Evolutionary conservation across 1,139 yeast species (phyloP), one percentile per base, ranked within the genome.

Genomic region (Yamadazyma atlantica): DNA sequence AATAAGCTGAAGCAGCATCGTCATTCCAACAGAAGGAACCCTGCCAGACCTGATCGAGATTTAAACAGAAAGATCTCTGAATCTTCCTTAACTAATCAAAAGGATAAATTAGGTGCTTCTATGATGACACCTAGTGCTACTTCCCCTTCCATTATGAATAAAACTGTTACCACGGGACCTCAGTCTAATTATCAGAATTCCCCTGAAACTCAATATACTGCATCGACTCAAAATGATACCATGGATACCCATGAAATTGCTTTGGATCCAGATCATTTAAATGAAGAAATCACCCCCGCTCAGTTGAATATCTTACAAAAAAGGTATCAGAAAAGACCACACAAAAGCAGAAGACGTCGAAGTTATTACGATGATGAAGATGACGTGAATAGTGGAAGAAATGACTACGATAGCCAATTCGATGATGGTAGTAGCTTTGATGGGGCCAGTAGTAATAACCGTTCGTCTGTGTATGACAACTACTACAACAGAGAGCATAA

Each of bases 201-300:
- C 3, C 50, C 50, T 7, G 45, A 43, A 26, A 35, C 40, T n/a
- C 39, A 43, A 12, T 33, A 26, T 17, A 40, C 48, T 8, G 31
- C 32, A 4, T 22, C 38, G 4, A 34, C 38, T 16, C 26, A 18
- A n/a, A 23, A 34, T 28, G 42, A 36, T 23, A 37, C 39, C 13
- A 36, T 40, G 4, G 36, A 43, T 29, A 40, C 43, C 15, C 40
- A 44, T n/a, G 34, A 24, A 2, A 36, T 43, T 9, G 28, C 38
- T 0, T 32, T 41, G 11, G 68, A 64, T 40, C 62, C 66, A 3
- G 70, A 65, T 39, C 53, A 55, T 33, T 52, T 66, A 33, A 57
- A 53, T 34, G 64, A 60, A 44, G 67, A 53, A 32, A 55, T 63
- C 26, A 66, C 71, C 0, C 72, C 72, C 2, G 72, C 72, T 0